Percentiles rank a stretch among this genome's conserved stretches.
phyloP scores from a whole-genome alignment of 495 filamentous ascomycete species.

The Podospora pseudopauciseta region DNA sequence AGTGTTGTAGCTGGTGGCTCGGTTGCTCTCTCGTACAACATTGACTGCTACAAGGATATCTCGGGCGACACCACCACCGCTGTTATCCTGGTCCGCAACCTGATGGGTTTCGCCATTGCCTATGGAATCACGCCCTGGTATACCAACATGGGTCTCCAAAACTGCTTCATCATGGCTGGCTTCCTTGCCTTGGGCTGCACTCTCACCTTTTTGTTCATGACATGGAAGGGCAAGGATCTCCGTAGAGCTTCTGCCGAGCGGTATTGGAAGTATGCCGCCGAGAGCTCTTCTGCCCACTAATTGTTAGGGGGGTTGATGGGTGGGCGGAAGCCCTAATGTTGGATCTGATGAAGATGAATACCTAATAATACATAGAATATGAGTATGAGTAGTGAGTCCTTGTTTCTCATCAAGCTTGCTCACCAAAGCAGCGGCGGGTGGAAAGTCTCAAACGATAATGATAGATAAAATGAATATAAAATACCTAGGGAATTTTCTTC shows the following conservation, averaged over 20 bases:
- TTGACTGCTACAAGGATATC: slow-evolving; percentile 53
- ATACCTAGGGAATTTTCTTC: background rate
- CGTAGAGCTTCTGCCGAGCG: slow-evolving; percentile 26
- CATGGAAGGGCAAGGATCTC: slow-evolving; percentile 43
- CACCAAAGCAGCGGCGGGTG: too few relatives aligned
- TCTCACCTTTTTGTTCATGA: slow-evolving; percentile 33
- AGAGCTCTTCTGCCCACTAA: slow-evolving; percentile 8
- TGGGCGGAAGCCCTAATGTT: background rate
- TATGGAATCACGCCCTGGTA: slow-evolving; percentile 29
- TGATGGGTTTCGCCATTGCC: slow-evolving; percentile 43
- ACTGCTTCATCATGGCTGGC: slow-evolving; percentile 24
- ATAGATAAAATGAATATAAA: background rate
- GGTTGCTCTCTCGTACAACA: slow-evolving; percentile 44
- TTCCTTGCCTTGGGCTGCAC: slow-evolving; percentile 23
- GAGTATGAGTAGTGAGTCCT: background rate
- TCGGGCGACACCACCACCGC: slow-evolving; percentile 48
- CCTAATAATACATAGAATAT: background rate
- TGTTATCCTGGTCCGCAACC: slow-evolving; percentile 57
- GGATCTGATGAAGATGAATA: background rate
- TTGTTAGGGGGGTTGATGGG: background rate
- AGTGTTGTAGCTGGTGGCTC: slow-evolving; percentile 16
- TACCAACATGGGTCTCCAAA: slow-evolving; percentile 24
- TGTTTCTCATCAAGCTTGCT: too few relatives aligned
- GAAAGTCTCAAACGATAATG: background rate
- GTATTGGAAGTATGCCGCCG: slow-evolving; percentile 22